Evolutionary conservation across 345 rosid genomes (phyloP).

Genomic region (Dipteronia dyeriana): DNA sequence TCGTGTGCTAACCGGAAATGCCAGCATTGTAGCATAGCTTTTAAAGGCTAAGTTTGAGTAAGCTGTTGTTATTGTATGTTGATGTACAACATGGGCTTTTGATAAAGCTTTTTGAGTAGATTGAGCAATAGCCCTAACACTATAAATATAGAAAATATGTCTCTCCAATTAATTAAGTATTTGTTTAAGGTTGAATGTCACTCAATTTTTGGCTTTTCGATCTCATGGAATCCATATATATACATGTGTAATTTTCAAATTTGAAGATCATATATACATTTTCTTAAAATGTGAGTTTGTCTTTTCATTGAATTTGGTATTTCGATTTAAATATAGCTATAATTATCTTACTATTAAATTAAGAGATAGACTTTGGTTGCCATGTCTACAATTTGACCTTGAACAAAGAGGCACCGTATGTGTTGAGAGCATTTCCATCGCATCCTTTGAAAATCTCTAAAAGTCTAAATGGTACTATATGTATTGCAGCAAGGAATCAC

Average conservation of each 20-base stretch:
- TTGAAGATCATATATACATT: not conserved
- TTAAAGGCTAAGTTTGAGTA: no score
- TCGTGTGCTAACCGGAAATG: no score
- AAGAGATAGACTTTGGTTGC: not conserved
- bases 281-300: not conserved
- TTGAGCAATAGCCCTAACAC: no score
- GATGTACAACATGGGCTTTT: no score
- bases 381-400: not conserved
- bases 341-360: no score
- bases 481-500: not conserved
- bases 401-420: not conserved
- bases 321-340: not conserved
- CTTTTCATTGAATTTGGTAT: not conserved
- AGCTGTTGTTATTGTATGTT: no score
- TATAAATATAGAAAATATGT: not conserved
- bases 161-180: not conserved
- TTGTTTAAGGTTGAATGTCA: not conserved
- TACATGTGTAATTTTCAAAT: not conserved
- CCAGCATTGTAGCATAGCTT: no score
- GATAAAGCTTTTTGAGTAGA: no score
- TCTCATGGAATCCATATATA: no score
- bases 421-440: not conserved
- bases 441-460: not conserved
- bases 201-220: not conserved
- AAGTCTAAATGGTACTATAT: not conserved